Evolutionary conservation across 1,284 basidiomycete species (phyloP), one percentile per base, ranked within the genome.

Genomic region (Ganoderma lingzhi): DNA sequence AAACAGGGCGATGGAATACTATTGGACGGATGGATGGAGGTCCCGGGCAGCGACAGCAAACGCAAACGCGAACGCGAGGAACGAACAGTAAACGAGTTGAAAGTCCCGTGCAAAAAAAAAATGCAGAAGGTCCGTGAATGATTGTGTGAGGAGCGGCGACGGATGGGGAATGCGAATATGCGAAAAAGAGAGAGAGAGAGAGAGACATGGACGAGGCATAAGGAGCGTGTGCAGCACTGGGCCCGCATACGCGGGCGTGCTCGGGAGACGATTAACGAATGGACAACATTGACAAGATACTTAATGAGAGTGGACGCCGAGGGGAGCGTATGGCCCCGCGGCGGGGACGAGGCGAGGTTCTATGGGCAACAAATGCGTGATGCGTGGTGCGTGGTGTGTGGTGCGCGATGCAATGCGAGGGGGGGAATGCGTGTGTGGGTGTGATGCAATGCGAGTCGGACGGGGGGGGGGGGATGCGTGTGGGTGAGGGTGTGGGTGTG

Each of bases 211-310:
- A n/a, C n/a, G 23, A 41, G 3, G 41, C 41, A 45, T 37, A 69
- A 65, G 59, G 65, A 65, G 64, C 14, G 68, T 69, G 68, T 60
- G 42, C 30, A 48, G 63, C 67, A 58, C 67, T 23, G 23, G 39
- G 56, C 55, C 62, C 23, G 39, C 67, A 64, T 61, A 60, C 66
- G 56, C 30, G 56, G 63, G 51, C 48, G 62, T 53, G 51, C 58
- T 39, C 55, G n/a, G 61, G 63, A 39, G 32, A 39, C 62, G 48
- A 64, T 37, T 8, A 15, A 67, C 55, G 41, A 35, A 35, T 14
- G 42, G 30, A 56, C 28, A 19, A 35, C 30, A 56, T 35, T 3
- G 55, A 59, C 32, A 48, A 19, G 3, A 30, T 28, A 53, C 44
- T 58, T 42, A 68, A 62, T 23, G 53, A 63, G 60, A 44, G 70